These are phyloP conservation scores for Daldinia loculata DNA, from an alignment of 495 filamentous ascomycete genomes.

Conservation along the genomic window DNA sequence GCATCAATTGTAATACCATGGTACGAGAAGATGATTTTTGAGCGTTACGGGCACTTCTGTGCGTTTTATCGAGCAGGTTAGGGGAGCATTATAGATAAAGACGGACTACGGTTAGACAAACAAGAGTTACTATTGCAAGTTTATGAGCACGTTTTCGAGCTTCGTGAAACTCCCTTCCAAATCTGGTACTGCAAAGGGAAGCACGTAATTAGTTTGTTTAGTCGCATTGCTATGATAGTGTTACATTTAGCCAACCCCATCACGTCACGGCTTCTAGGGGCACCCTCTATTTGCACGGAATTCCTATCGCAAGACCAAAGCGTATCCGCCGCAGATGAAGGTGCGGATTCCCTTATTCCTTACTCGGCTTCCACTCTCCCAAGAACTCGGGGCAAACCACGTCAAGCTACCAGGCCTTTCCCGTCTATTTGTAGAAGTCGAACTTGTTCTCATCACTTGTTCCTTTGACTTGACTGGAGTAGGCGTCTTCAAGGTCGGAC, in stretches of 20 bases:
- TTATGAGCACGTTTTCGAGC: neutral
- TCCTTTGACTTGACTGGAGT: constrained; percentile 92
- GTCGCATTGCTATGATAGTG: constrained; percentile 39
- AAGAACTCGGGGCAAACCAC: neutral
- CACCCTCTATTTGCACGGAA: constrained; percentile 5
- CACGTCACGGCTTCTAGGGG: neutral
- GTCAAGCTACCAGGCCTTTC: neutral
- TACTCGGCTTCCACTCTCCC: neutral
- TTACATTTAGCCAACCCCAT: constrained; percentile 22
- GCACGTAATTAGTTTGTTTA: constrained; percentile 14
- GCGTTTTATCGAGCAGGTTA: constrained; percentile 12
- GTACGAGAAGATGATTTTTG: constrained; percentile 12
- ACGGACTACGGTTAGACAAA: constrained; percentile 24
- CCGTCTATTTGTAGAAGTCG: constrained; percentile 69
- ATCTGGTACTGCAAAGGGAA: neutral
- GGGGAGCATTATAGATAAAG: constrained; percentile 14
- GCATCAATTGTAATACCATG: constrained; percentile 19
- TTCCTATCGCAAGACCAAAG: neutral
- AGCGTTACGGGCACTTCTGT: constrained; percentile 11
- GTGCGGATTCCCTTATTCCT: neutral
- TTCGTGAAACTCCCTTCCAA: neutral
- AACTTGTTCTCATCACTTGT: constrained; percentile 81
- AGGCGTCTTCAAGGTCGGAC: constrained; percentile 92
- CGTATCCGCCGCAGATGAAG: neutral
- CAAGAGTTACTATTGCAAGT: constrained; percentile 7